A percentile compares a stretch with the other conserved stretches of the same genome.
Evolutionary conservation across 2,329 filamentous ascomycete species (phyloP).

Genomic region (Trichoderma atroviride): DNA sequence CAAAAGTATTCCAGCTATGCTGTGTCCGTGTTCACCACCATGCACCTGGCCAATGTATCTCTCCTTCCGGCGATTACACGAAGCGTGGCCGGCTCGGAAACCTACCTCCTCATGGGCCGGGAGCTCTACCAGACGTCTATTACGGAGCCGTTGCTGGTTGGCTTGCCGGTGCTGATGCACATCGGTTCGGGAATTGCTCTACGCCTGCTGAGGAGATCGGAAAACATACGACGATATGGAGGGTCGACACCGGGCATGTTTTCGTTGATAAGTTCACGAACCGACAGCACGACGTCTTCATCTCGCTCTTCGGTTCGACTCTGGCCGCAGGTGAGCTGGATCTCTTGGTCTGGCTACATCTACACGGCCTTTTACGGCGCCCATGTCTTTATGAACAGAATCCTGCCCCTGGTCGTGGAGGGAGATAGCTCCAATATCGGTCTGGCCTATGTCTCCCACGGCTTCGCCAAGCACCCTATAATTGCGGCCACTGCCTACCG

Average conservation of each 20-base stretch:
- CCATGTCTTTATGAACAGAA: slow-evolving; percentile 76
- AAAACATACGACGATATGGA: slow-evolving; percentile 75
- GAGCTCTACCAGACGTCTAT: slow-evolving; percentile 88
- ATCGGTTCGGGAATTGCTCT: slow-evolving; percentile 75
- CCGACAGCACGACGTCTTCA: slow-evolving; percentile 29
- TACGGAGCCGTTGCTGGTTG: slow-evolving; percentile 78
- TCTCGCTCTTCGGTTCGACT: slow-evolving; percentile 36
- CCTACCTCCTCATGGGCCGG: slow-evolving; percentile 85
- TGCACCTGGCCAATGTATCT: slow-evolving; percentile 82
- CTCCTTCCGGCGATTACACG: slow-evolving; percentile 75
- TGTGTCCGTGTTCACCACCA: slow-evolving; percentile 72
- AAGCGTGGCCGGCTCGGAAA: slow-evolving; percentile 74
- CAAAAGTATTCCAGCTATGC: slow-evolving; percentile 91
- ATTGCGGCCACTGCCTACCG: slow-evolving; percentile 70
- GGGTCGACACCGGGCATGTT: slow-evolving; percentile 62
- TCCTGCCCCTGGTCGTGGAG: slow-evolving; percentile 73
- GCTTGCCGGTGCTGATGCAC: slow-evolving; percentile 73
- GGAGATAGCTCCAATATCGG: slow-evolving; percentile 87
- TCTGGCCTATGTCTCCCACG: slow-evolving; percentile 81
- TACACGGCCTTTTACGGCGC: slow-evolving; percentile 66
- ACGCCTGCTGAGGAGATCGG: slow-evolving; percentile 71
- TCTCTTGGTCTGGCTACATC: slow-evolving; percentile 72
- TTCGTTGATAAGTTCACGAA: slow-evolving; percentile 40
- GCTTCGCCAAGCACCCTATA: slow-evolving; percentile 71
- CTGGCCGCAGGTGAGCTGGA: slow-evolving; percentile 74